A percentile compares a stretch with the other conserved stretches of the same genome.
These are phyloP conservation scores for Myxozyma neglecta DNA, from an alignment of 805 yeast genomes.

Conservation along the genomic window DNA sequence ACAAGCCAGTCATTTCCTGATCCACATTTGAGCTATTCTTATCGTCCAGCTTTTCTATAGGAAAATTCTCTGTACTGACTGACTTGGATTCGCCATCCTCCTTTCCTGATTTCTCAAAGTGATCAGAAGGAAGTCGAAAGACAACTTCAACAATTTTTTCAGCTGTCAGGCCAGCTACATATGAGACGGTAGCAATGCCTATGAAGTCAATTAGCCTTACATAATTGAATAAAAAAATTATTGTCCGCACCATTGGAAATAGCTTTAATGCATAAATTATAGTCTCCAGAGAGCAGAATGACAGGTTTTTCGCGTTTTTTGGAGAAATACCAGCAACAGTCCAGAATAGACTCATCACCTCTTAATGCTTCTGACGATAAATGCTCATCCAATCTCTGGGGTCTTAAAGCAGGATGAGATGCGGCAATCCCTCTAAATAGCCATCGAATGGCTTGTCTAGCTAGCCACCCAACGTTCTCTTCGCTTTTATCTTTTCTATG, in stretches of 20 bases:
- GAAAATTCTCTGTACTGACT: background rate
- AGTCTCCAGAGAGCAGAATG: conserved; percentile 75
- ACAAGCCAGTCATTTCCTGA: background rate
- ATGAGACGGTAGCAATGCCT: conserved; percentile 22
- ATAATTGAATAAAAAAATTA: conserved; percentile 19
- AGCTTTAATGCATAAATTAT: conserved; percentile 78
- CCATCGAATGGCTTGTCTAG: conserved; percentile 80
- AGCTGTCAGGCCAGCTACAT: conserved; percentile 19
- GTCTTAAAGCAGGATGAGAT: conserved; percentile 52
- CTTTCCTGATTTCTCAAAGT: background rate
- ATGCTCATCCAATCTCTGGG: conserved; percentile 58
- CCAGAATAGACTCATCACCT: conserved; percentile 82
- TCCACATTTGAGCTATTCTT: background rate
- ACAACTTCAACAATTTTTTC: background rate
- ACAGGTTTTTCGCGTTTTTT: conserved; percentile 44
- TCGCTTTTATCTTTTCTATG: conserved; percentile 4
- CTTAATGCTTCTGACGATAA: conserved; percentile 46
- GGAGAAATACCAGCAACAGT: conserved; percentile 72
- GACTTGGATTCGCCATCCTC: background rate
- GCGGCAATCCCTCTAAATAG: conserved; percentile 60
- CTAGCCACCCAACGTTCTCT: conserved; percentile 52
- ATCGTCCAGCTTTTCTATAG: background rate
- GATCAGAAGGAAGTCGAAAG: background rate
- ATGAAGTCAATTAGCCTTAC: background rate
- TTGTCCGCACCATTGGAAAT: conserved; percentile 47